Conservation (phyloP, 768 basidiomycete genomes). For the Roridomyces roridus region DNA sequence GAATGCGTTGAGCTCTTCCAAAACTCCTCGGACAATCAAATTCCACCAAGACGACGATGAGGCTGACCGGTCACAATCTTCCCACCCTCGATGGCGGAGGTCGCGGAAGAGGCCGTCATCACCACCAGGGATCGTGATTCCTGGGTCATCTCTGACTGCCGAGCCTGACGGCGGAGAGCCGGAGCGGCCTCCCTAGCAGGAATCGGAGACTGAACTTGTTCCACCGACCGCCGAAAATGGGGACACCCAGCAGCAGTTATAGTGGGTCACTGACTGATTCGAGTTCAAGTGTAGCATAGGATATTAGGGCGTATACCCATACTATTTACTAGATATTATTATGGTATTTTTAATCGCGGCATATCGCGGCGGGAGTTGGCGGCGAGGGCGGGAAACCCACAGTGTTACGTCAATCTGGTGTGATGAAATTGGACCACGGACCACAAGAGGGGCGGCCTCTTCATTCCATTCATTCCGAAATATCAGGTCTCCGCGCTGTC, state of each 20-base stretch:
- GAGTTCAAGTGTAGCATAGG: conserved; percentile 19
- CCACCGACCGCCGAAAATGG: conserved; percentile 15
- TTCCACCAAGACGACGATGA: conserved; percentile 13
- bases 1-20: conserved; percentile 1
- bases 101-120: conserved; percentile 20
- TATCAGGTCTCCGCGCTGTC: no score
- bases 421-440: no score
- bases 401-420: not conserved
- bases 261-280: conserved; percentile 1
- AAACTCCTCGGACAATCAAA: conserved; percentile 9
- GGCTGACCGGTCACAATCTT: conserved; percentile 17
- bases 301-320: not conserved
- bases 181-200: conserved; percentile 33
- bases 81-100: conserved; percentile 23
- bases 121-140: conserved; percentile 7
- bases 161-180: conserved; percentile 19
- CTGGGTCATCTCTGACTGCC: conserved; percentile 11
- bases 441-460: no score
- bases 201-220: conserved; percentile 35
- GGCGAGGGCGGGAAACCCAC: not conserved
- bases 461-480: no score
- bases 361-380: not conserved
- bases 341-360: not conserved
- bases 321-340: conserved; percentile 4
- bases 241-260: not conserved